A percentile compares a stretch with the other conserved stretches of the same genome.
phyloP scores from a whole-genome alignment of 140 eudicot genomes.

The Erigeron philadelphicus region DNA sequence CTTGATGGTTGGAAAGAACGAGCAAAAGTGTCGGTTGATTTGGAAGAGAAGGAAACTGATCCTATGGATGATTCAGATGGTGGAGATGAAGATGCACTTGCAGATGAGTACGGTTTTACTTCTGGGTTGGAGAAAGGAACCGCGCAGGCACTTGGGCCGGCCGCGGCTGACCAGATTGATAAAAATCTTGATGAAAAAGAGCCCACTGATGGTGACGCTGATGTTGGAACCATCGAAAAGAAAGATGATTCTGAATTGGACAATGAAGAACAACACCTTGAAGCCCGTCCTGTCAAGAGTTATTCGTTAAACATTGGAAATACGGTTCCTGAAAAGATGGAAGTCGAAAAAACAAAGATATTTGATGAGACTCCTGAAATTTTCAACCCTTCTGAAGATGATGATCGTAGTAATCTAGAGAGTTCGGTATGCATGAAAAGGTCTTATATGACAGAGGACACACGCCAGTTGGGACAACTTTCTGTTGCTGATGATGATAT shows the following conservation, averaged over 20 bases:
- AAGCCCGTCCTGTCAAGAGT: constrained; percentile 27
- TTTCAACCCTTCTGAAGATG: constrained; percentile 19
- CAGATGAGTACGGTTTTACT: constrained; percentile 78
- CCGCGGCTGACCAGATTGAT: constrained; percentile 66
- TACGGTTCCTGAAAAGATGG: constrained; percentile 27
- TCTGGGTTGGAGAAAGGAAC: constrained; percentile 70
- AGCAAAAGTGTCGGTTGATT: constrained; percentile 71
- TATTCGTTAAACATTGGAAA: constrained; percentile 24
- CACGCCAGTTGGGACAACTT: constrained; percentile 36
- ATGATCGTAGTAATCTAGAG: constrained; percentile 23
- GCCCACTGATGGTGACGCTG: constrained; percentile 45
- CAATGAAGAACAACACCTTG: constrained; percentile 38
- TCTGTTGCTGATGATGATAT: constrained; percentile 40
- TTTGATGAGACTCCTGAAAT: constrained; percentile 40
- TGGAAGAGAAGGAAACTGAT: constrained; percentile 37
- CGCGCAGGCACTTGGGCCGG: constrained; percentile 89
- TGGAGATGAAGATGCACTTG: constrained; percentile 60
- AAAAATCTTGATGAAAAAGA: constrained; percentile 39
- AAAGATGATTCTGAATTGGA: constrained; percentile 52
- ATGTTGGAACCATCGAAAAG: constrained; percentile 24
- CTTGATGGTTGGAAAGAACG: constrained; percentile 97
- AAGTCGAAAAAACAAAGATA: constrained; percentile 28
- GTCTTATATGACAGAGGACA: constrained; percentile 40
- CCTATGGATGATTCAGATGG: constrained; percentile 45
- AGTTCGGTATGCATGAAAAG: constrained; percentile 55